Evolutionary conservation across 305 asterid genomes (phyloP).

Genomic region (Caryopteris hybrid): DNA sequence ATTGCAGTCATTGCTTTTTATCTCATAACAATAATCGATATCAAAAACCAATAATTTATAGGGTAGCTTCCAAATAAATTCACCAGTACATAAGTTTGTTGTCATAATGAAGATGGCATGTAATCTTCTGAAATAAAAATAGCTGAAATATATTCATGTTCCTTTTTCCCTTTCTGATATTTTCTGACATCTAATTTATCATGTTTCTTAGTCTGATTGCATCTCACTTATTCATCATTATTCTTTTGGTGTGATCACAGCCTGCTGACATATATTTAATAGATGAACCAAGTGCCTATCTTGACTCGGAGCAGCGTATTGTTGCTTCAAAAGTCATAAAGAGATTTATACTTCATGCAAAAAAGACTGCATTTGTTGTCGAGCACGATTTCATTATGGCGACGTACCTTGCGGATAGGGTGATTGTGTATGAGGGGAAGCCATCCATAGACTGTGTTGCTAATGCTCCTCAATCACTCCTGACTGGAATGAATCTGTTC

Average conservation of each 20-base stretch:
- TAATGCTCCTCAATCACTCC: constrained; percentile 85
- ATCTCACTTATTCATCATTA: background rate
- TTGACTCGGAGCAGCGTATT: constrained; percentile 96
- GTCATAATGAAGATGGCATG: background rate
- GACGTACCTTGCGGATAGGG: constrained; percentile 96
- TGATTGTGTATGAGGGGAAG: constrained; percentile 81
- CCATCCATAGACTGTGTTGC: constrained; percentile 90
- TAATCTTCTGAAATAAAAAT: background rate
- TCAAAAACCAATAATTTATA: background rate
- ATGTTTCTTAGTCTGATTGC: background rate
- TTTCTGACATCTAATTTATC: background rate
- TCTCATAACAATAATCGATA: background rate
- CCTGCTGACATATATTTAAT: constrained; percentile 93
- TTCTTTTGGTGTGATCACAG: constrained; percentile 36
- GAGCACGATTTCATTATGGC: constrained; percentile 99
- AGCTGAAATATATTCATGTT: background rate
- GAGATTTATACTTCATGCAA: constrained; percentile 95
- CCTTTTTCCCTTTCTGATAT: background rate
- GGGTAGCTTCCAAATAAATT: background rate
- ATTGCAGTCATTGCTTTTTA: background rate
- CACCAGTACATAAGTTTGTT: background rate
- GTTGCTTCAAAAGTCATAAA: constrained; percentile 93
- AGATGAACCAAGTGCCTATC: constrained; percentile 95
- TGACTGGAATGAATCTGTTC: constrained; percentile 96
- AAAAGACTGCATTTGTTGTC: constrained; percentile 88